Base-by-base conservation (phyloP, 768 basidiomycete species). In the Lentinula sp. region DNA sequence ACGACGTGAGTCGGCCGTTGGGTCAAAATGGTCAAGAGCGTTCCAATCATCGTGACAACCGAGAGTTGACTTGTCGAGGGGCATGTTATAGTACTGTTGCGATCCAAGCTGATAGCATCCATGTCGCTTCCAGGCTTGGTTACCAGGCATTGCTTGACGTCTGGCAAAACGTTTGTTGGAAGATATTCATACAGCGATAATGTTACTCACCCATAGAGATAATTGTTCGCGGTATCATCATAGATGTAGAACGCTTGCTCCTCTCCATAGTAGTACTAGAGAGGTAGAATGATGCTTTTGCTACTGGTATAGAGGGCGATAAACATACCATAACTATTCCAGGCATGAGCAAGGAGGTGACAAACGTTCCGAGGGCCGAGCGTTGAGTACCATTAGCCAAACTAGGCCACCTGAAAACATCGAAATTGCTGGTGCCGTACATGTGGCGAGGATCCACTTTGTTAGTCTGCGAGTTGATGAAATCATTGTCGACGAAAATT, bases 11-110 rank as follows among this genome's bases (percentile, higher is more conserved):
- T 91, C 87, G 16, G 87, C 76, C 1, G 94, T 95, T 31, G 94
- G 93, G 71, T 97, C 95, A 70, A 96, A 96, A 71, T 97, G 95
- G 67, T 97, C 95, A 40, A 95, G 84, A 2, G 91, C 84, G 71
- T 96, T 96, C 93, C 91, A 95, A 66, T 91, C 87, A 69, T 96
- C 93, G 53, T 88, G 68, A 70, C 95, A 97, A 52, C 93, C 95
- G n/a, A 93, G 76, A 32, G 93, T 70, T 2, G 91, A 75, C 66
- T 85, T 85, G 59, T 90, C 88, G 65, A 95, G 78, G 1, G 90
- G 89, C 84, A 95, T 91, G 74, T 96, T 94, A 80, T 88, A 97
- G 75, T 95, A 97, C 68, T 96, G 95, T 63, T 84, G 80, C 9
- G 95, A 96, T 13, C 95, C 95, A 40, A 96, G 84, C 53, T 78